Evolutionary conservation across 352 stramenopile genomes (phyloP).

Genomic region (Globisporangium paddicum): DNA sequence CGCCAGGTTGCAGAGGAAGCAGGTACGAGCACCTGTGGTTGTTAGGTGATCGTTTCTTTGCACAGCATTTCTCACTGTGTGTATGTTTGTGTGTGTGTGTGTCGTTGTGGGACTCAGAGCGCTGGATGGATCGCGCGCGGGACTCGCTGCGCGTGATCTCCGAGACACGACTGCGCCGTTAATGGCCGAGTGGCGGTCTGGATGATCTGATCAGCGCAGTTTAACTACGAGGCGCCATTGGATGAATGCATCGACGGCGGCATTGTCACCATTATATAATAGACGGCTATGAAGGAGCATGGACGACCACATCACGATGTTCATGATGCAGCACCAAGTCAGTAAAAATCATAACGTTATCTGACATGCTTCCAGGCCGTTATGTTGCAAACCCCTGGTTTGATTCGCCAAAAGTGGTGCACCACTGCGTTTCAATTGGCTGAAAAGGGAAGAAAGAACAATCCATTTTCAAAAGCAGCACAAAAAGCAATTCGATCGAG

Average conservation of each 20-base stretch:
- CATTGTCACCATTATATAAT: background rate
- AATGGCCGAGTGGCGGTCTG: too few relatives aligned
- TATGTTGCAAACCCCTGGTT: too few relatives aligned
- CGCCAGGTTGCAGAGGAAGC: constrained; percentile 80
- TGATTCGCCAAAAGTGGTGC: too few relatives aligned
- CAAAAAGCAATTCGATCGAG: background rate
- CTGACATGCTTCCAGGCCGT: too few relatives aligned
- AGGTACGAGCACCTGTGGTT: too few relatives aligned
- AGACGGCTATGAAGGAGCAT: background rate
- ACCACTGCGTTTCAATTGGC: background rate
- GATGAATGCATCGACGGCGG: background rate
- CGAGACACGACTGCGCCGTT: constrained; percentile 64
- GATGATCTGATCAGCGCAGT: background rate
- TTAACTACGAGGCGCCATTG: background rate
- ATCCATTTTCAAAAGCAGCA: background rate
- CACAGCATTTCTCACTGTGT: too few relatives aligned
- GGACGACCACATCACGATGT: background rate
- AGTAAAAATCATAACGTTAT: too few relatives aligned
- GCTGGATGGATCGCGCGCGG: constrained; percentile 77
- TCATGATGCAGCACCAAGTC: background rate
- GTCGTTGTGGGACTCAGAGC: constrained; percentile 25
- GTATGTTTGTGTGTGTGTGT: background rate
- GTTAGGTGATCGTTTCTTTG: too few relatives aligned
- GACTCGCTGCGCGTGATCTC: constrained; percentile 83
- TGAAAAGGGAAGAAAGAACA: background rate